Base-by-base conservation (phyloP, 169 alveolate genomes). In the Pseudocohnilembus persalinus region DNA sequence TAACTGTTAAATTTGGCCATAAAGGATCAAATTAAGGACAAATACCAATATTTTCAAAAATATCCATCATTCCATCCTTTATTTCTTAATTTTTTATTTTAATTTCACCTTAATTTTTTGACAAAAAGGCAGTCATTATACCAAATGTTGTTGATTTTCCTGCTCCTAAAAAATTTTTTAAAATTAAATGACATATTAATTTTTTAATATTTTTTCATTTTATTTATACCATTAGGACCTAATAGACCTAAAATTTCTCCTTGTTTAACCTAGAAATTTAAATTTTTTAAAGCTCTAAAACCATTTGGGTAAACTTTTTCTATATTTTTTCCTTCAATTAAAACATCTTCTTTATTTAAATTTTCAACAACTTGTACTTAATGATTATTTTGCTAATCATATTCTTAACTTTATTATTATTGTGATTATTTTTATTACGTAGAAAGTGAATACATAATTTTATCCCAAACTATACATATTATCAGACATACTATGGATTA, bases 81-180 rank as follows among this genome's bases (percentile, higher is more conserved):
- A 94, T 49, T 35, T 89, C 90, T 30, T 76, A 85, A 0, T 92
- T 92, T 68, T 87, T 89, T 24, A 90, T 84, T 30, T 49, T 30
- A n/a, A 93, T 93, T 72, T 83, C 74, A 26, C 98, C 98, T 72
- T 84, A 16, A 29, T 92, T 82, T 0, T 94, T 88, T 1, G 90
- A 84, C 20, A 82, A 73, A 26, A 91, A 63, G 0, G 97, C 98
- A 0, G 98, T 93, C 11, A 95, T 85, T 88, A 93, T 92, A 63
- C 94, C 91, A 32, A 96, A 90, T 28, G 96, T 90, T 28, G 98
- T 92, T 4, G 98, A 92, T 84, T 96, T 96, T 72, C 98, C 98
- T 29, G 98, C 97, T 6, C 98, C 98, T 82, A 49, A 49, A 49
- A 11, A 49, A 49, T 11, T 91, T 89, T 20, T 4, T 20, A 11